Evolutionary conservation across 139 green algal genomes (phyloP).

Genomic region (Trebouxia sp.): DNA sequence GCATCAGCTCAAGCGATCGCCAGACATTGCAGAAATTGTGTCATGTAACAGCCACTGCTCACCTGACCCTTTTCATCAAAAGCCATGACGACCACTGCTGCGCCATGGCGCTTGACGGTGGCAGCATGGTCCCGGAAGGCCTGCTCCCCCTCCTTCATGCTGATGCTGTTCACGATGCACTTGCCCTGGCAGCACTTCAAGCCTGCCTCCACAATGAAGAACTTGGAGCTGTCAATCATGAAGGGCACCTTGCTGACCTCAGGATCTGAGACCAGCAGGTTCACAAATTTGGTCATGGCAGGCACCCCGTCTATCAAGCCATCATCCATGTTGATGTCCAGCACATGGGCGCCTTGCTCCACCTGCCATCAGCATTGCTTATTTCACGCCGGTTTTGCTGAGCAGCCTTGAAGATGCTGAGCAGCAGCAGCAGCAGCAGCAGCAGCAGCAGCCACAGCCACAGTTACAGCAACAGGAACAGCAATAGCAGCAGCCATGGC

Average conservation of each 20-base stretch:
- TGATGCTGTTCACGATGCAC: constrained; percentile 98
- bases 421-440: too few relatives aligned
- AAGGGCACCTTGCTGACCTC: constrained; percentile 94
- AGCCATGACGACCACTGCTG: constrained; percentile 98
- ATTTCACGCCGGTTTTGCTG: too few relatives aligned
- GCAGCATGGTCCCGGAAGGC: constrained; percentile 84
- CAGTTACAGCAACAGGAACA: too few relatives aligned
- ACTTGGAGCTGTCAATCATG: constrained; percentile 99
- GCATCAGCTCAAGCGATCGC: too few relatives aligned
- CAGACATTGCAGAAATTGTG: too few relatives aligned
- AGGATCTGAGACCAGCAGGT: constrained; percentile 95
- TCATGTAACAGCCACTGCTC: constrained; percentile 47
- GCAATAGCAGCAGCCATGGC: too few relatives aligned
- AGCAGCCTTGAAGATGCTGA: too few relatives aligned
- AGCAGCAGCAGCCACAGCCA: too few relatives aligned
- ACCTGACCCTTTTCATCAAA: constrained; percentile 95
- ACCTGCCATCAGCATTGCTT: too few relatives aligned
- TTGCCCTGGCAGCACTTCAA: constrained; percentile 97
- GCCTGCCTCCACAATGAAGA: constrained; percentile 95
- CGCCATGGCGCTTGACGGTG: constrained; percentile 86
- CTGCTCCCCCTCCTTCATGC: constrained; percentile 96
- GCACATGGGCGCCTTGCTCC: constrained; percentile 83
- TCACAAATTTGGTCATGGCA: constrained; percentile 96
- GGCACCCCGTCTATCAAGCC: constrained; percentile 93
- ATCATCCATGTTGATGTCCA: constrained; percentile 99